phyloP scores from a whole-genome alignment of 2,329 filamentous ascomycete genomes.

The Aspergillus sp. region DNA sequence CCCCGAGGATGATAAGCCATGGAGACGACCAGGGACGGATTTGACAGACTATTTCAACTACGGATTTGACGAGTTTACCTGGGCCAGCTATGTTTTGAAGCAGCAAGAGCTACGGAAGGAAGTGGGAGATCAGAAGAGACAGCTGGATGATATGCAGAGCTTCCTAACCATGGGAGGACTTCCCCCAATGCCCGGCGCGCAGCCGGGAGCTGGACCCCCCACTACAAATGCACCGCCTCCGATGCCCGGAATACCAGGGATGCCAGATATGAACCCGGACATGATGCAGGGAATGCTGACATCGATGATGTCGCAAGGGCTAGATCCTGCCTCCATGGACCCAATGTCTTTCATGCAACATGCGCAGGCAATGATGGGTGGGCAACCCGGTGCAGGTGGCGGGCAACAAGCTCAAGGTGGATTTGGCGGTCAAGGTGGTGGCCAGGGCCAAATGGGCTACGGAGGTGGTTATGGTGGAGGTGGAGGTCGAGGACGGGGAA shows the following conservation, averaged over 20 bases:
- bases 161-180: conserved; percentile 55
- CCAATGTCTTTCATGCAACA: conserved; percentile 56
- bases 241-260: conserved; percentile 41
- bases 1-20: conserved; percentile 82
- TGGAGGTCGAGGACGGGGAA: conserved; percentile 39
- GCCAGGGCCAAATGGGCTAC: conserved; percentile 44
- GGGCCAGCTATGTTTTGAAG: conserved; percentile 89
- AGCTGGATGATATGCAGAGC: conserved; percentile 61
- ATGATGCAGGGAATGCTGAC: conserved; percentile 62
- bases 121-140: conserved; percentile 76
- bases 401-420: conserved; percentile 36
- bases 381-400: conserved; percentile 40
- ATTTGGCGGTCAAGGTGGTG: conserved; percentile 38
- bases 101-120: conserved; percentile 77
- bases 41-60: conserved; percentile 99
- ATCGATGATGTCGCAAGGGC: conserved; percentile 54
- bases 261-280: conserved; percentile 54
- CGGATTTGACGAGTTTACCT: conserved; percentile 97
- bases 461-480: conserved; percentile 40
- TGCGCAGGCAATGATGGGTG: conserved; percentile 52
- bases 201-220: conserved; percentile 27
- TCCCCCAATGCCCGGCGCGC: conserved; percentile 45
- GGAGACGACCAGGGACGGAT: conserved; percentile 91
- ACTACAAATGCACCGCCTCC: conserved; percentile 31
- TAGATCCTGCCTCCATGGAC: conserved; percentile 55